Base-by-base conservation (phyloP, 768 basidiomycete species). In the Tricholoma saponaceum region DNA sequence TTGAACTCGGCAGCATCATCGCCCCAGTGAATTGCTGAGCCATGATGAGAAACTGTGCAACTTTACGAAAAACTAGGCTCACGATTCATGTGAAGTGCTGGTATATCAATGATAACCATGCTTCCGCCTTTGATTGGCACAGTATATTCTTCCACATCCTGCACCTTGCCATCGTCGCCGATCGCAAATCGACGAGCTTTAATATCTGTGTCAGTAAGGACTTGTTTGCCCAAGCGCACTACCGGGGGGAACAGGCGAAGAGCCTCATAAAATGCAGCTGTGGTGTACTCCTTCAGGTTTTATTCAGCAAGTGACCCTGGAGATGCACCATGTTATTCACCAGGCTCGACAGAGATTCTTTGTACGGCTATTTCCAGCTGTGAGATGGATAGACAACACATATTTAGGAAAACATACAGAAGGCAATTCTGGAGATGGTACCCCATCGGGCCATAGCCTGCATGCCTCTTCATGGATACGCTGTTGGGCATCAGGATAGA, bases 11-110 rank as follows among this genome's bases (percentile, higher is more conserved):
- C 65, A 0, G 56, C 70, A 53, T 83, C 80, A 12, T 71, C 64
- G 5, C 82, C 82, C 82, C 81, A 83, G 47, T 79, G 72, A 16
- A 79, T 66, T 2, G 78, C 81, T 83, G 46, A 49, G 3, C 0
- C 46, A 46, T 13, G 52, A 1, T 55, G 14, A 50, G 20, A 10
- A 30, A 18, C 16, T 35, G 25, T 28, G 5, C 13, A 20, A 43
- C 39, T 12, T 16, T 20, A 2, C 28, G 7, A 22, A 41, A 32
- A 12, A 46, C 32, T n/a, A 23, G 22, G 60, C 78, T 54, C 57
- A 82, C 81, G 72, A 60, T 78, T 83, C 66, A 68, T 66, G 58
- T 83, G 79, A 3, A 79, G 56, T 1, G 59, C 82, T 56, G 71
- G 64, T 6, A 78, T 62, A 62, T 83, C 80, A 8, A 81, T 50